Percentiles rank a stretch among this genome's conserved stretches.
These are phyloP conservation scores for Tolypocladium amazonense DNA, from an alignment of 2,329 filamentous ascomycete genomes.

Conservation along the genomic window DNA sequence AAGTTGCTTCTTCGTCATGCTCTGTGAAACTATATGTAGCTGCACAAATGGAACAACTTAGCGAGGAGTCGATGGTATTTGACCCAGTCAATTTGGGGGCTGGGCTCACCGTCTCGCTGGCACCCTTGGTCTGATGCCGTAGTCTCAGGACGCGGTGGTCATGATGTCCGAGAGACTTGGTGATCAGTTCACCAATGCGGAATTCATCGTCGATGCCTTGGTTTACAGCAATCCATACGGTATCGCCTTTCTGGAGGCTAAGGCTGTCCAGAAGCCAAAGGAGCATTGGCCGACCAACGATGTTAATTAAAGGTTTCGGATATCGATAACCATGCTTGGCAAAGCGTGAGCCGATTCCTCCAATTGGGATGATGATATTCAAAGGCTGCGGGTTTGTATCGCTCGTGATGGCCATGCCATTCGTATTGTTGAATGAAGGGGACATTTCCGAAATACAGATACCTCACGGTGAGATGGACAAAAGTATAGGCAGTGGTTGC, in stretches of 20 bases:
- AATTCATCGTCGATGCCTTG: slow-evolving; percentile 18
- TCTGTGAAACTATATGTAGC: slow-evolving; percentile 18
- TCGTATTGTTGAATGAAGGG: background rate
- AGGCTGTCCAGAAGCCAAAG: slow-evolving; percentile 19
- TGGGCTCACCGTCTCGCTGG: slow-evolving; percentile 15
- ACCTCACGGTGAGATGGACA: too few species aligned
- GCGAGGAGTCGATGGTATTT: background rate
- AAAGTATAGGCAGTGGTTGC: too few species aligned
- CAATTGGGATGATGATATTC: slow-evolving; percentile 2
- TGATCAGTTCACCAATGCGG: slow-evolving; percentile 15
- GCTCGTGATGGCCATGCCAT: background rate
- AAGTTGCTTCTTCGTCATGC: slow-evolving; percentile 17
- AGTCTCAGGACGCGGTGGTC: slow-evolving; percentile 13
- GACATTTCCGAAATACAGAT: background rate
- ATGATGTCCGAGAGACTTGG: slow-evolving; percentile 13
- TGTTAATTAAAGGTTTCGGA: slow-evolving; percentile 20
- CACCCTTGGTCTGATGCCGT: slow-evolving; percentile 17
- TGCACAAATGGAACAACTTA: background rate
- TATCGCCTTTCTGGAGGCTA: slow-evolving; percentile 12
- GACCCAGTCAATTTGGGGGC: background rate
- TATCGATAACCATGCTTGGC: slow-evolving; percentile 17
- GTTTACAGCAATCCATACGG: slow-evolving; percentile 19
- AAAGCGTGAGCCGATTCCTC: slow-evolving; percentile 19
- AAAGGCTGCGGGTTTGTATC: background rate
- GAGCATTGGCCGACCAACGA: slow-evolving; percentile 19